These are phyloP conservation scores for Lactifluus hygrophoroides DNA, from an alignment of 768 basidiomycete species.

Conservation along the genomic window DNA sequence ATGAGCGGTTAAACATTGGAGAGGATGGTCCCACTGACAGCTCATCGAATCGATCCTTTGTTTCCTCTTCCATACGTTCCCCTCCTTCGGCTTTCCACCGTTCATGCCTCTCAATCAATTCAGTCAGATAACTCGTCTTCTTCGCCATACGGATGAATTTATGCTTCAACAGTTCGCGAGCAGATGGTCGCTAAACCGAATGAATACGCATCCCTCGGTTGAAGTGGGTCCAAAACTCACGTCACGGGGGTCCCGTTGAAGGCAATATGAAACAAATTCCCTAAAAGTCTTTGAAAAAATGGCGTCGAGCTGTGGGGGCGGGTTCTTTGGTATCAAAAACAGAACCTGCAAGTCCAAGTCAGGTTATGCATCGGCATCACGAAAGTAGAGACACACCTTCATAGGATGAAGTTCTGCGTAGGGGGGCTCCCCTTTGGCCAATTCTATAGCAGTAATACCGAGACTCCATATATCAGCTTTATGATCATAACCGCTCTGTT, in stretches of 20 bases:
- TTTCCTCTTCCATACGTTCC: conserved; percentile 62
- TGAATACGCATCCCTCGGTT: conserved; percentile 12
- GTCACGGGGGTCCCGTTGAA: conserved; percentile 90
- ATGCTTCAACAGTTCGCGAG: conserved; percentile 92
- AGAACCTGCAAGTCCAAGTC: conserved; percentile 53
- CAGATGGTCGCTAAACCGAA: conserved; percentile 69
- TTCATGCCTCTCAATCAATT: conserved; percentile 91
- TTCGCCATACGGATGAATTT: conserved; percentile 94
- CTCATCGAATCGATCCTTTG: conserved; percentile 52
- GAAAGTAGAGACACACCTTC: conserved; percentile 54
- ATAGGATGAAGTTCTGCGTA: conserved; percentile 98
- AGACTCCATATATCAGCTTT: conserved; percentile 99
- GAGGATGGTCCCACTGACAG: conserved; percentile 37
- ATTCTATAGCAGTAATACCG: conserved; percentile 94
- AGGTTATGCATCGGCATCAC: neutral
- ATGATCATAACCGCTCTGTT: conserved; percentile 98
- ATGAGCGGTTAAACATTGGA: neutral
- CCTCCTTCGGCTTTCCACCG: conserved; percentile 90
- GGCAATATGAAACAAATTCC: conserved; percentile 88
- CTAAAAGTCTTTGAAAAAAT: conserved; percentile 89
- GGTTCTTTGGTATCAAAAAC: conserved; percentile 97
- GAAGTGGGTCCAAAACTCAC: conserved; percentile 35
- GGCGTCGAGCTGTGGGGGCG: conserved; percentile 83
- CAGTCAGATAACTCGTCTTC: conserved; percentile 90
- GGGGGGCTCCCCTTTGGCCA: conserved; percentile 96